Conservation (phyloP, 257 asterid genomes). For the Dorcoceras hygrometricum region DNA sequence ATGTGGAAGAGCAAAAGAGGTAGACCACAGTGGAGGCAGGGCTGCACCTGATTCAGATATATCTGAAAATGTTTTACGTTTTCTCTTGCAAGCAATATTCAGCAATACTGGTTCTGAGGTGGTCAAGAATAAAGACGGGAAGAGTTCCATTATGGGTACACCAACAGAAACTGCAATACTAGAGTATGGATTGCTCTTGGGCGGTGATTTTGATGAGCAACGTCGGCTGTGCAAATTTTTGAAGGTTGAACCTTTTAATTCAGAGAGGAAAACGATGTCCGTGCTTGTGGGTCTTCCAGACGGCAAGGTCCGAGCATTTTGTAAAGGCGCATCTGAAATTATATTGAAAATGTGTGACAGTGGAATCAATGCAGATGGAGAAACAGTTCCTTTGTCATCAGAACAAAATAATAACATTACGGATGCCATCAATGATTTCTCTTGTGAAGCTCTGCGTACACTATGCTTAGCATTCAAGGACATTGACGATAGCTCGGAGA, state of each 20-base stretch:
- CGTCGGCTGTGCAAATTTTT: slow-evolving; percentile 48
- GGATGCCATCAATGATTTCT: slow-evolving; percentile 64
- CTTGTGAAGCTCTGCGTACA: slow-evolving; percentile 81
- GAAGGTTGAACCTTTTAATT: slow-evolving; percentile 92
- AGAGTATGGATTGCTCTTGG: slow-evolving; percentile 75
- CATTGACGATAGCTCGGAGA: slow-evolving; percentile 37
- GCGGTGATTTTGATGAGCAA: slow-evolving; percentile 76
- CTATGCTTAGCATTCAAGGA: slow-evolving; percentile 89
- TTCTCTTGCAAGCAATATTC: slow-evolving; percentile 78
- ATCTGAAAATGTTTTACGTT: slow-evolving; percentile 41
- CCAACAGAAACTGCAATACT: slow-evolving; percentile 88
- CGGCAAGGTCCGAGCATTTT: slow-evolving; percentile 66
- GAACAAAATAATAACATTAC: slow-evolving; percentile 42
- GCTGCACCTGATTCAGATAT: slow-evolving; percentile 34
- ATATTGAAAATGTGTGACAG: slow-evolving; percentile 61
- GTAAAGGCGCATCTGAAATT: slow-evolving; percentile 99
- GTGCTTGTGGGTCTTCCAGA: slow-evolving; percentile 75
- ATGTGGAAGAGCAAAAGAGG: slow-evolving; percentile 50
- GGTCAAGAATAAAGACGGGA: slow-evolving; percentile 68
- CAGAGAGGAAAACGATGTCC: slow-evolving; percentile 90
- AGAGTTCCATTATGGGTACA: slow-evolving; percentile 69
- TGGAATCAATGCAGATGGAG: slow-evolving; percentile 56
- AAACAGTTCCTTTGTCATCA: slow-evolving; percentile 54
- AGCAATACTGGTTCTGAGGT: slow-evolving; percentile 85
- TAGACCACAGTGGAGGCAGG: slow-evolving; percentile 36